These are phyloP conservation scores for Candida lessepsii DNA, from an alignment of 805 yeast species.

Conservation along the genomic window DNA sequence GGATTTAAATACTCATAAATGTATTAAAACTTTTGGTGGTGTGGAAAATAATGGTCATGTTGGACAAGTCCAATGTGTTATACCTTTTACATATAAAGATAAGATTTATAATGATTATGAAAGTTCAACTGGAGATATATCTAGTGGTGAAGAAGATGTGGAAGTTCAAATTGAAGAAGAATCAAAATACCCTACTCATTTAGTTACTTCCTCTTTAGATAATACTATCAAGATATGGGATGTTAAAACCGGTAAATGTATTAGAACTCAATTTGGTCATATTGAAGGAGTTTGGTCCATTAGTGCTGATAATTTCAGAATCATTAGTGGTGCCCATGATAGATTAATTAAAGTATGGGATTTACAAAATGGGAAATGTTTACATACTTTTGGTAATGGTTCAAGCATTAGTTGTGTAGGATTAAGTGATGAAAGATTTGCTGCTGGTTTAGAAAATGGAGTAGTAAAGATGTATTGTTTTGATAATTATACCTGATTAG, in stretches of 20 bases:
- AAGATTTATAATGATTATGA: constrained; percentile 45
- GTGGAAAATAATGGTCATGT: constrained; percentile 77
- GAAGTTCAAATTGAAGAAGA: constrained; percentile 16
- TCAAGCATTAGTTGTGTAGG: constrained; percentile 66
- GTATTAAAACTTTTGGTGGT: constrained; percentile 78
- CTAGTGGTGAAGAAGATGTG: constrained; percentile 17
- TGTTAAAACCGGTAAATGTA: constrained; percentile 78
- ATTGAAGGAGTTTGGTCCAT: constrained; percentile 98
- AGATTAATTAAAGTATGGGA: constrained; percentile 92
- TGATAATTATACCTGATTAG: constrained; percentile 33
- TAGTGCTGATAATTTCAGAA: constrained; percentile 92
- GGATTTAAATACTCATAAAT: constrained; percentile 80
- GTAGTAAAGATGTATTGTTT: constrained; percentile 81
- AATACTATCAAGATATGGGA: constrained; percentile 95
- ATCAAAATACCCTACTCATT: constrained; percentile 66
- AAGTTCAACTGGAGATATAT: constrained; percentile 29
- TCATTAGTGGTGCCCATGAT: constrained; percentile 94
- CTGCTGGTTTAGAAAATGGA: constrained; percentile 88
- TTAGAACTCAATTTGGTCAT: constrained; percentile 95
- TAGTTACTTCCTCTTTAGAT: constrained; percentile 84
- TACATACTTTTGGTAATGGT: constrained; percentile 87
- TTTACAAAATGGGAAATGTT: constrained; percentile 87
- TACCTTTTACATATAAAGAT: constrained; percentile 77
- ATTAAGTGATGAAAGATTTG: constrained; percentile 83
- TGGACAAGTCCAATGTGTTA: constrained; percentile 90